A percentile compares a stretch with the other conserved stretches of the same genome.
These are phyloP conservation scores for Solanum peruvianum DNA, from an alignment of 257 asterid species.

Conservation along the genomic window DNA sequence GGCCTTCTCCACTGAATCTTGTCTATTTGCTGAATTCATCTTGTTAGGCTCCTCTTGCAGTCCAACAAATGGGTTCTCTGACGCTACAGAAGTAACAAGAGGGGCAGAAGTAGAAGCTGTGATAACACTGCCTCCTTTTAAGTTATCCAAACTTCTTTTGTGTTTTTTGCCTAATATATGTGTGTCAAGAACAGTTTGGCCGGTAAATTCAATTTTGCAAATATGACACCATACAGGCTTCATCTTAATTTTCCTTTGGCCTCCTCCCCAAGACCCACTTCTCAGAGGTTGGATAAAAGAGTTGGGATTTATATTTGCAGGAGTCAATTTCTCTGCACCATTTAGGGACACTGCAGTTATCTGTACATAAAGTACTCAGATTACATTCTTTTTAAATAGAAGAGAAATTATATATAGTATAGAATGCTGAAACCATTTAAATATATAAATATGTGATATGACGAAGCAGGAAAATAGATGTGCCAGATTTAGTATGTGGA, in stretches of 20 bases:
- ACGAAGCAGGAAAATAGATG: not conserved
- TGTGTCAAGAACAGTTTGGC: constrained; percentile 41
- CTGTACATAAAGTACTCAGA: constrained; percentile 6
- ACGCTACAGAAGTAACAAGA: not conserved
- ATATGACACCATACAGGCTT: constrained; percentile 62
- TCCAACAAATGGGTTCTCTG: constrained; percentile 21
- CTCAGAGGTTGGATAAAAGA: constrained; percentile 6
- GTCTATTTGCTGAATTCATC: constrained; percentile 5
- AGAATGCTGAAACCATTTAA: not conserved
- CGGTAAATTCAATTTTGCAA: constrained; percentile 52
- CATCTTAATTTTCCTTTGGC: constrained; percentile 31
- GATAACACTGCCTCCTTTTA: constrained; percentile 1
- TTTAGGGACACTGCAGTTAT: not conserved
- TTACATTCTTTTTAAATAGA: not conserved
- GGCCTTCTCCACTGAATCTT: constrained; percentile 30
- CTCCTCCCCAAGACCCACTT: constrained; percentile 10
- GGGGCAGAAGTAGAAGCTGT: not conserved
- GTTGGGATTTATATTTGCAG: not conserved
- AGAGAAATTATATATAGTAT: not conserved
- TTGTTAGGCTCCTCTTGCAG: constrained; percentile 36
- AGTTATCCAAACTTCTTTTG: constrained; percentile 42
- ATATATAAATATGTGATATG: not conserved
- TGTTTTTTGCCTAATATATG: constrained; percentile 65
- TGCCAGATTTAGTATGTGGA: not conserved
- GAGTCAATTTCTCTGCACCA: not conserved